Evolutionary conservation across 495 filamentous ascomycete genomes (phyloP).

Genomic region (Pseudoneurospora amorphoporcata): DNA sequence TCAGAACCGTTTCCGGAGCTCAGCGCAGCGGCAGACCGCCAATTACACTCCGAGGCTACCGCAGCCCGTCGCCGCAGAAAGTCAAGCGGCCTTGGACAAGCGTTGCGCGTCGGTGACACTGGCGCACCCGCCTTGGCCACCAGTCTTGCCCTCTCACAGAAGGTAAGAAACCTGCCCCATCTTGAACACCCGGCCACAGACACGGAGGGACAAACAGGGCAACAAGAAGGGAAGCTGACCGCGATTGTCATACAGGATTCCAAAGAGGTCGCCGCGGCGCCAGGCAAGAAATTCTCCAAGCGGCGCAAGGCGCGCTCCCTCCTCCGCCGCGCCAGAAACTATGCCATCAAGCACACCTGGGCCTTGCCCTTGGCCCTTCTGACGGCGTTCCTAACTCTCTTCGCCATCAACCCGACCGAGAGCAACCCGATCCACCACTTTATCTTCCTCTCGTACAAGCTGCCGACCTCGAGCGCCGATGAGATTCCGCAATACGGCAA

Average conservation of each 20-base stretch:
- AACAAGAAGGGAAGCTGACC: not conserved
- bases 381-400: constrained; percentile 51
- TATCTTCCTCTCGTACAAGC: constrained; percentile 87
- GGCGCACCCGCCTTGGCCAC: constrained; percentile 36
- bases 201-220: not conserved
- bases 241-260: constrained; percentile 8
- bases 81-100: constrained; percentile 34
- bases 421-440: constrained; percentile 78
- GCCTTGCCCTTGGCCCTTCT: constrained; percentile 67
- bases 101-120: constrained; percentile 38
- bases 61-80: constrained; percentile 36
- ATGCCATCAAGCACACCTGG: constrained; percentile 66
- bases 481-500: constrained; percentile 77
- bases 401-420: constrained; percentile 66
- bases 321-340: constrained; percentile 56
- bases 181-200: constrained; percentile 5
- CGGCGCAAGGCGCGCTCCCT: constrained; percentile 49
- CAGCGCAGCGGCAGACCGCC: constrained; percentile 31
- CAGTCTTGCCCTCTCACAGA: constrained; percentile 27
- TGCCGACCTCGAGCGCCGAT: constrained; percentile 43
- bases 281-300: constrained; percentile 39
- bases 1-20: constrained; percentile 39
- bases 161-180: constrained; percentile 6
- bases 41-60: constrained; percentile 15
- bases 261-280: constrained; percentile 1